A percentile compares a stretch with the other conserved stretches of the same genome.
These are phyloP conservation scores for Cymbidium sinense DNA, from an alignment of 106 monocot genomes.

Conservation along the genomic window DNA sequence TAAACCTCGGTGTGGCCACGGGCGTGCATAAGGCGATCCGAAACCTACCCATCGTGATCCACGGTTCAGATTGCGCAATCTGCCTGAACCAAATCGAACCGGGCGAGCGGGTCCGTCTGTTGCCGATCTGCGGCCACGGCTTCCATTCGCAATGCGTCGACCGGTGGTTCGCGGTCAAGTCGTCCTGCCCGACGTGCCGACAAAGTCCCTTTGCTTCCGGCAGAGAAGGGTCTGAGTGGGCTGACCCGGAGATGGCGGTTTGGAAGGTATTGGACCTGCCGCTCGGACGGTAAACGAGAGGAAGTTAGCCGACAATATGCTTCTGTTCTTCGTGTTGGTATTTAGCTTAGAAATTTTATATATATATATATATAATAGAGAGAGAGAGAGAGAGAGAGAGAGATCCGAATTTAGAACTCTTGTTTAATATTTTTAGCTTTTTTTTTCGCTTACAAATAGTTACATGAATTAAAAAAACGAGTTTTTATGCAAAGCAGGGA, in stretches of 20 bases:
- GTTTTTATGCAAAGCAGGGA: no score
- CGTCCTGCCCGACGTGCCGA: slow-evolving; percentile 39
- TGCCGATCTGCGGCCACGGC: slow-evolving; percentile 38
- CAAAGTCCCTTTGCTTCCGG: slow-evolving; percentile 15
- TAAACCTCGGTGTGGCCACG: slow-evolving; percentile 11
- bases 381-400: no score
- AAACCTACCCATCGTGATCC: slow-evolving; percentile 19
- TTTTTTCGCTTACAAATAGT: no score
- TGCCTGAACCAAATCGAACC: slow-evolving; percentile 37
- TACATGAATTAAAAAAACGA: no score
- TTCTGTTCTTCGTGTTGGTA: not conserved
- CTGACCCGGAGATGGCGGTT: not conserved
- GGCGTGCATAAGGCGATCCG: slow-evolving; percentile 28
- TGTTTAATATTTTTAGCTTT: no score
- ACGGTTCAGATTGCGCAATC: slow-evolving; percentile 31
- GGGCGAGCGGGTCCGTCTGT: slow-evolving; percentile 30
- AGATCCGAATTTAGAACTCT: no score
- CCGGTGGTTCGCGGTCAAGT: slow-evolving; percentile 25
- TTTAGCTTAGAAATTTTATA: no score
- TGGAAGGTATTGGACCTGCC: not conserved
- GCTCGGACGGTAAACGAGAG: not conserved
- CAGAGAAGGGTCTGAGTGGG: slow-evolving; percentile 8
- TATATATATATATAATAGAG: no score
- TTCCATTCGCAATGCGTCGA: slow-evolving; percentile 42
- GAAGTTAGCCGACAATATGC: not conserved